Conservation (phyloP, 179 eudicot genomes). For the Sideroxylon spinosum region DNA sequence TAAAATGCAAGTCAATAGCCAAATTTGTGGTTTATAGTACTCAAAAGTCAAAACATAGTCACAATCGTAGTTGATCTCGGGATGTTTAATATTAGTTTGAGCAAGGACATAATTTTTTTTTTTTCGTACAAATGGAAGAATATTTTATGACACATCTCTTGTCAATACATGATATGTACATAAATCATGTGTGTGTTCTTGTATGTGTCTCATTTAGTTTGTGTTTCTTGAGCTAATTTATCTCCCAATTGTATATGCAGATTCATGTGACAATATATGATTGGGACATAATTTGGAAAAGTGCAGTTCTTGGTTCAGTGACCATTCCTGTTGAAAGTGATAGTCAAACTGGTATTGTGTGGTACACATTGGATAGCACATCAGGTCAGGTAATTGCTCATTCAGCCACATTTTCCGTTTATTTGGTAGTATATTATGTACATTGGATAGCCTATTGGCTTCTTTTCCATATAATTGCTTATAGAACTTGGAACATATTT, state of each 20-base stretch:
- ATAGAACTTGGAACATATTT: background rate
- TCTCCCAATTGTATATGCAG: constrained; percentile 39
- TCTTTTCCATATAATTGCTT: background rate
- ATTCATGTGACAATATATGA: constrained; percentile 84
- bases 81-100: constrained; percentile 6
- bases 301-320: constrained; percentile 87
- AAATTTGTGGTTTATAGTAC: background rate
- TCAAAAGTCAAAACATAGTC: background rate
- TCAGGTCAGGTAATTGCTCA: constrained; percentile 69
- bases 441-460: background rate
- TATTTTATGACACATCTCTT: background rate
- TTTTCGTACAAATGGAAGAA: background rate
- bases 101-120: background rate
- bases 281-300: constrained; percentile 95
- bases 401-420: background rate
- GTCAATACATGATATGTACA: background rate
- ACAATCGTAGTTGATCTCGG: background rate
- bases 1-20: background rate
- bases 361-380: constrained; percentile 73
- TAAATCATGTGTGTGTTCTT: background rate
- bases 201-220: background rate
- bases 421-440: background rate
- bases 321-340: constrained; percentile 64
- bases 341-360: constrained; percentile 73
- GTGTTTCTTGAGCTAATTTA: constrained; percentile 16